These are phyloP conservation scores for barrel medic (Medicago truncatula) DNA, from an alignment of 306 rosid species.

Conservation along the genomic window MtrunA17r5.0-ANR NC_053049.1:40958001-40958500, in stretches of 20 bases:
- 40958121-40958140: not conserved
- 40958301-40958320: not conserved
- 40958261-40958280: not conserved
- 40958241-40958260: not conserved
- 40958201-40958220: no score
- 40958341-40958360: no score
- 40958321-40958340: not conserved
- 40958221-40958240: not conserved
- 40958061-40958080: not conserved
- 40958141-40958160: not conserved
- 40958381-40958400: not conserved
- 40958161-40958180: no score
- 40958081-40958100: not conserved
- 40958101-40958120: not conserved
- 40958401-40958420: no score
- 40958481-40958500: no score
- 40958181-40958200: no score
- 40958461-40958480: no score
- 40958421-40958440: not conserved
- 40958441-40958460: not conserved
- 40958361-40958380: not conserved
- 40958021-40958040: not conserved
- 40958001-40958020: not conserved
- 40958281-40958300: not conserved
- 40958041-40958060: slow-evolving; percentile 6